These are phyloP conservation scores for Microsporum canis DNA, from an alignment of 2,329 filamentous ascomycete genomes.

Conservation along the genomic window DNA sequence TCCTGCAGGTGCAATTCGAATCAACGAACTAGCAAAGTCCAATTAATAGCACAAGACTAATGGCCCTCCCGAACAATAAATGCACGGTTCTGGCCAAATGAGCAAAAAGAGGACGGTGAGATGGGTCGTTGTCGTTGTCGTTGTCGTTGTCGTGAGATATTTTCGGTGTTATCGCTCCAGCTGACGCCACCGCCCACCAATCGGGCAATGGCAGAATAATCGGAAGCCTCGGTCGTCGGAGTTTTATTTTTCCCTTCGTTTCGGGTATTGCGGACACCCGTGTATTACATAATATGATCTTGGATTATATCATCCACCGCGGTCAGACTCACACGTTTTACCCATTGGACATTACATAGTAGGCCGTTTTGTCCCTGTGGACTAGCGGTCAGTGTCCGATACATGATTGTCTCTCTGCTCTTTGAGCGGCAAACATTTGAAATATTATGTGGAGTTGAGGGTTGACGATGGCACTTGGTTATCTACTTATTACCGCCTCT, in stretches of 20 bases:
- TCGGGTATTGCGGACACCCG: not conserved
- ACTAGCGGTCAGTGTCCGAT: too few relatives aligned
- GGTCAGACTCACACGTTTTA: too few relatives aligned
- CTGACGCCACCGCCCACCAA: constrained; percentile 4
- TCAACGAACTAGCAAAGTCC: not conserved
- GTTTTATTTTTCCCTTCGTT: not conserved
- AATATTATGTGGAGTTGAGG: too few relatives aligned
- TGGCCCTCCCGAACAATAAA: not conserved
- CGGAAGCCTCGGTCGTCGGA: not conserved
- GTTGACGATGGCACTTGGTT: too few relatives aligned
- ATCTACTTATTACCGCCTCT: not conserved
- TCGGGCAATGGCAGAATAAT: not conserved
- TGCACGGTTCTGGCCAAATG: not conserved
- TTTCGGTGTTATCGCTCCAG: not conserved
- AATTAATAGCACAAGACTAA: not conserved
- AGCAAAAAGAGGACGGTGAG: not conserved
- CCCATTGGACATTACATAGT: too few relatives aligned
- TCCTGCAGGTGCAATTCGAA: not conserved
- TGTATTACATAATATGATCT: not conserved
- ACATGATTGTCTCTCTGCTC: too few relatives aligned
- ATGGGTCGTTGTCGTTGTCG: not conserved
- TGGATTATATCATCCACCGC: not conserved
- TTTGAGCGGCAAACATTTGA: too few relatives aligned
- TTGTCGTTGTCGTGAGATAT: not conserved
- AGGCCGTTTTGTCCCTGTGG: too few relatives aligned